A percentile compares a stretch with the other conserved stretches of the same genome.
These are phyloP conservation scores for Verbascum thapsus DNA, from an alignment of 257 asterid genomes.

Conservation along the genomic window DNA sequence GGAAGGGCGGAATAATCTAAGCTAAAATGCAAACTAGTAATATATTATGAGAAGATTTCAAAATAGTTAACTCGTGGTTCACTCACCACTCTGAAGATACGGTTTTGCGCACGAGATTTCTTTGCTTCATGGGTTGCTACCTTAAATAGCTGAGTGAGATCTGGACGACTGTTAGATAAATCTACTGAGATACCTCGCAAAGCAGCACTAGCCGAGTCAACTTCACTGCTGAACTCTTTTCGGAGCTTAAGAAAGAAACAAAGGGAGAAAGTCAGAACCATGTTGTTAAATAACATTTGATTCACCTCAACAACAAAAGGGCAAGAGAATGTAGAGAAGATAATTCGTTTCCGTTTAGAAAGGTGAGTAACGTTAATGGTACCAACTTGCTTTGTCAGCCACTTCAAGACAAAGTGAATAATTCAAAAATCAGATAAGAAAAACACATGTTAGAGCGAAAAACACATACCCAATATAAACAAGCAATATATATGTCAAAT, in stretches of 20 bases:
- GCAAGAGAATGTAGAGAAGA: conserved; percentile 1
- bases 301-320: conserved; percentile 16
- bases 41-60: conserved; percentile 9
- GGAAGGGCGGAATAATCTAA: too few species aligned
- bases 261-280: conserved; percentile 25
- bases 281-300: conserved; percentile 2
- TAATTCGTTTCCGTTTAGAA: background rate
- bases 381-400: background rate
- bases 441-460: background rate
- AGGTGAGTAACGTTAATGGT: background rate
- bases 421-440: conserved; percentile 14
- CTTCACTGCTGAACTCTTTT: conserved; percentile 83
- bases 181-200: conserved; percentile 63
- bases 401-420: background rate
- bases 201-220: conserved; percentile 68
- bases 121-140: conserved; percentile 91
- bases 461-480: background rate
- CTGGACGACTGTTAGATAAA: conserved; percentile 61
- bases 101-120: conserved; percentile 80
- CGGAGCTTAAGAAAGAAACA: conserved; percentile 58
- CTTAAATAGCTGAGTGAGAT: conserved; percentile 81
- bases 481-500: background rate
- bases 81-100: conserved; percentile 91
- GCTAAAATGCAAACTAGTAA: too few species aligned
- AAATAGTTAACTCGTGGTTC: background rate